These are phyloP conservation scores for Urtica urens DNA, from an alignment of 306 rosid species.

Conservation along the genomic window DNA sequence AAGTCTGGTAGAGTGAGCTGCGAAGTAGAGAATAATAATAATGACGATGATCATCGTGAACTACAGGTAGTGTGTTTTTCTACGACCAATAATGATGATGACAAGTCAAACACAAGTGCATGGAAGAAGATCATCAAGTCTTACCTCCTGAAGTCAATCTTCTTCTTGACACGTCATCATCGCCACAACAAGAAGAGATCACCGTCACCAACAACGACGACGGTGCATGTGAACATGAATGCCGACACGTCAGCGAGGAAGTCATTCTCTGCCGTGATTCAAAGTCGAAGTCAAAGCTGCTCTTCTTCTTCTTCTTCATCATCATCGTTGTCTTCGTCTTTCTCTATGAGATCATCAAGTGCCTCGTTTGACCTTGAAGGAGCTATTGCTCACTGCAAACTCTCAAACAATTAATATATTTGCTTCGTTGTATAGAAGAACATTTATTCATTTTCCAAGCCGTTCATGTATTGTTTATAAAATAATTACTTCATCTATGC, in stretches of 20 bases:
- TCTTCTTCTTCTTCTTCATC: slow-evolving; percentile 47
- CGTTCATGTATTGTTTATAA: too few species aligned
- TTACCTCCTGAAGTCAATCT: slow-evolving; percentile 59
- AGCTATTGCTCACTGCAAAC: slow-evolving; percentile 92
- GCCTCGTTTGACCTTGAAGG: slow-evolving; percentile 66
- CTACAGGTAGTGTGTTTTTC: too few species aligned
- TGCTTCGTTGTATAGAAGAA: too few species aligned
- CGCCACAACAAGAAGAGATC: slow-evolving; percentile 23
- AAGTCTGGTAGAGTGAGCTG: slow-evolving; percentile 63
- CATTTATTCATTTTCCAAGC: too few species aligned
- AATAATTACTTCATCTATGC: too few species aligned
- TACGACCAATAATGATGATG: slow-evolving; percentile 23
- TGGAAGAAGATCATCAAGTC: slow-evolving; percentile 45
- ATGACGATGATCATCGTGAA: slow-evolving; percentile 40
- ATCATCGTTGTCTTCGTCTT: slow-evolving; percentile 57
- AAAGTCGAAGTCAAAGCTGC: slow-evolving; percentile 19
- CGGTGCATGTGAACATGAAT: slow-evolving; percentile 32
- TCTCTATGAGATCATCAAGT: slow-evolving; percentile 56
- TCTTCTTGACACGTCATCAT: neutral
- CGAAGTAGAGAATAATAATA: slow-evolving; percentile 26
- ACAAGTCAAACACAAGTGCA: slow-evolving; percentile 28
- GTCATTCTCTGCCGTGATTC: slow-evolving; percentile 75
- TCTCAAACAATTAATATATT: too few species aligned
- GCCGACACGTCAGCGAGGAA: slow-evolving; percentile 51
- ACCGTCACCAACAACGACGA: slow-evolving; percentile 28